Base-by-base conservation (phyloP, 306 rosid genomes). In the Prosopis cineraria region DNA sequence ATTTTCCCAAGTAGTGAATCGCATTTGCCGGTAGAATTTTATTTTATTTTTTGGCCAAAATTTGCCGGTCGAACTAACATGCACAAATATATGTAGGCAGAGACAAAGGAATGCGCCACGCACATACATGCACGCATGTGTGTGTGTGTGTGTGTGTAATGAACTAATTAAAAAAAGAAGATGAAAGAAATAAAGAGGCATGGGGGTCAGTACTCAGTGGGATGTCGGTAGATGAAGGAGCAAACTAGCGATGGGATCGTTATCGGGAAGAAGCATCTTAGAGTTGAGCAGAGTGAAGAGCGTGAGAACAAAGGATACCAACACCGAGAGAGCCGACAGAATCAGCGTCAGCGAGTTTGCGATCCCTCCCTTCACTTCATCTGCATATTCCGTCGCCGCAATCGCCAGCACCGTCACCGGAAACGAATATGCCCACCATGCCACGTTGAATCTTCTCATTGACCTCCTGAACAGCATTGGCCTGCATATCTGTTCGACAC, bases 401-500 rank as follows among this genome's bases (percentile, higher is more conserved):
- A 88, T 44, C 45, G 90, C 92, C 22, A 88, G 87, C 11, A 58
- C 75, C 0, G 90, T 88, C 7, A 88, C 70, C 0, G 93, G 91
- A 73, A 87, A 87, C 0, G 93, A 90, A 75, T 87, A 88, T 10
- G 90, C 91, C 96, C 96, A 88, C 96, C 96, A 90, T 25, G 84
- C 83, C 37, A 88, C 88, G 53, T 76, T 78, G 82, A 87, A 85
- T 81, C 88, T 90, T 70, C 73, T 84, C 89, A 87, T 78, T 0
- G 96, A 87, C 77, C 88, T 87, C 85, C 59, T 90, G 85, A 90
- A 90, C 43, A 90, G 44, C 0, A 66, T 48, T 70, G 93, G 90
- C 77, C 96, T 85, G 77, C 91, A 86, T 24, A 83, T 76, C 93
- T 90, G 78, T 52, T 22, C 44, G 19, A 65, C 37, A 59, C 37